Conservation (phyloP, 1,284 basidiomycete species). For the Malassezia pachydermatis region DNA sequence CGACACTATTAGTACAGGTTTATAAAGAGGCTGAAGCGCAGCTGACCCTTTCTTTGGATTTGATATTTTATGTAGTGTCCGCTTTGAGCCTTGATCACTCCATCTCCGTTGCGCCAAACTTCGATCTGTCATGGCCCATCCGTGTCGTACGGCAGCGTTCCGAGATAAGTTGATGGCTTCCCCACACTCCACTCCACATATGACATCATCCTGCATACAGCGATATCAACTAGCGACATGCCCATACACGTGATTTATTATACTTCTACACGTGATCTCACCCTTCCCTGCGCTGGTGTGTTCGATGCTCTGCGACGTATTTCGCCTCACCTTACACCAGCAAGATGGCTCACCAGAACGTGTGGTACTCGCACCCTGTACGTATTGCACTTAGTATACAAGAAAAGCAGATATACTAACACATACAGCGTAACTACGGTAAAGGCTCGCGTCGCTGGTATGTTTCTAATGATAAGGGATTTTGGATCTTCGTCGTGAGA, state of each 20-base stretch:
- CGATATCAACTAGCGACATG: too few relatives aligned
- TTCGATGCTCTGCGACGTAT: not conserved
- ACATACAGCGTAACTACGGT: conserved; percentile 29
- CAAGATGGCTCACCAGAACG: conserved; percentile 45
- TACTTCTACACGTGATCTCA: conserved; percentile 14
- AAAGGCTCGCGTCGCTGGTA: conserved; percentile 46
- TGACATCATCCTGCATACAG: too few relatives aligned
- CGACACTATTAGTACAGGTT: too few relatives aligned
- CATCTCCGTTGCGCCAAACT: too few relatives aligned
- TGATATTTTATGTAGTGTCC: too few relatives aligned
- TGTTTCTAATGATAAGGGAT: conserved; percentile 15
- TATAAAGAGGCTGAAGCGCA: too few relatives aligned
- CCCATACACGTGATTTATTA: conserved; percentile 6
- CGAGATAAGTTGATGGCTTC: not conserved
- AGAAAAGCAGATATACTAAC: conserved; percentile 5
- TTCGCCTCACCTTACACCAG: conserved; percentile 10
- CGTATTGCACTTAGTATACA: not conserved
- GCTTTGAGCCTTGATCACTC: too few relatives aligned
- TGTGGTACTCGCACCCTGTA: conserved; percentile 45
- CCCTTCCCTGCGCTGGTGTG: not conserved
- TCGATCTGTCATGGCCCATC: too few relatives aligned
- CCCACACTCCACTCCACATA: not conserved
- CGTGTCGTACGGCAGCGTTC: too few relatives aligned
- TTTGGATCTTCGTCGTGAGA: too few relatives aligned
- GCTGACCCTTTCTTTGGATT: too few relatives aligned